Evolutionary conservation across 257 asterid species (phyloP), one percentile per base, ranked within the genome.

Genomic region (Nicotiana attenuata): DNA sequence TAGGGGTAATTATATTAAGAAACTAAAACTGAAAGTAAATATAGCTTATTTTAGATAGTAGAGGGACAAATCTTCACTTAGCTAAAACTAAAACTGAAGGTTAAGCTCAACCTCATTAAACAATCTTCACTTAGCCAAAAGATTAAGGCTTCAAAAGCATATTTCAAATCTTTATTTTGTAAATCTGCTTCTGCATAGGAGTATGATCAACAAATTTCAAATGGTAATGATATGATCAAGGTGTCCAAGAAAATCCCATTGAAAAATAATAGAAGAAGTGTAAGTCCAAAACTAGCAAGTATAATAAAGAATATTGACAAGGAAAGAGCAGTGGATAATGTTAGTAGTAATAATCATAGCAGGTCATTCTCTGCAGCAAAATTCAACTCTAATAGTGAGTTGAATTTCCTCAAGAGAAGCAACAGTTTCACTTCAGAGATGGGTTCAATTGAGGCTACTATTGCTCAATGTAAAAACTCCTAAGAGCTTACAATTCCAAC

Each of bases 381-480:
- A 20, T 86, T 88, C 33, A 88, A 86, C n/a, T n/a, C n/a, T n/a
- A n/a, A n/a, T n/a, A n/a, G n/a, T n/a, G n/a, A n/a, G n/a, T n/a
- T n/a, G n/a, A n/a, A n/a, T 5, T 50, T 80, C 5, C 84, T 80
- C 14, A 85, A 92, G 83, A 86, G 92, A 80, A 92, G 91, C 77
- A 85, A 86, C 82, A 87, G 89, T 60, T 89, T 81, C 1, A 89
- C 84, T 3, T 45, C 66, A 19, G 92, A 89, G 86, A 68, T 85
- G 78, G 69, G 88, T 2, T 90, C 92, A 1, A 90, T 92, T 81
- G 88, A 91, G 66, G 96, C 90, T 11, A 94, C 96, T 77, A 88
- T 92, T 84, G 97, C 91, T 78, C 91, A 92, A 64, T 91, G 96
- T 90, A 91, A 91, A 85, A 90, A 83, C n/a, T 89, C 95, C 63